Conservation (phyloP, 2,329 filamentous ascomycete genomes). For the Colletotrichum sp. region DNA sequence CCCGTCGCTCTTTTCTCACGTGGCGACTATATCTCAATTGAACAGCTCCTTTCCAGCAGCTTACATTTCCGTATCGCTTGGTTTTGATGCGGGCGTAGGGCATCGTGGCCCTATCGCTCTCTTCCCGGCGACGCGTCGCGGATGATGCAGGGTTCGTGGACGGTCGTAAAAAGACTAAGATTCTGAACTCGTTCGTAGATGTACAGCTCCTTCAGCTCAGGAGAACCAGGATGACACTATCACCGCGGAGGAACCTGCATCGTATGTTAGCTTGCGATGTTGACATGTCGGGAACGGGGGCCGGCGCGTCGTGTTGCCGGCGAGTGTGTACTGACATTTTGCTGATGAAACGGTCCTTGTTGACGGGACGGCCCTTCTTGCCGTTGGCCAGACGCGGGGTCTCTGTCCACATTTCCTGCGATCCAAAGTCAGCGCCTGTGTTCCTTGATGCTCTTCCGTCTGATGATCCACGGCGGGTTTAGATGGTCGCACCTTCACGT, state of each 20-base stretch:
- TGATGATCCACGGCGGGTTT: neutral
- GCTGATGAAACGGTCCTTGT: conserved; percentile 98
- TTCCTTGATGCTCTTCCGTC: neutral
- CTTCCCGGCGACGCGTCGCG: neutral
- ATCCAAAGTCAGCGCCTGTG: neutral
- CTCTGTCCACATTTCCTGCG: conserved; percentile 96
- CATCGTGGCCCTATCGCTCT: neutral
- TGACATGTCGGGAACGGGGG: neutral
- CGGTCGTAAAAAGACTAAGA: neutral
- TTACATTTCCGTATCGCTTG: neutral
- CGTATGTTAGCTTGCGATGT: neutral
- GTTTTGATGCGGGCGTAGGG: neutral
- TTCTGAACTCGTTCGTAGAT: neutral
- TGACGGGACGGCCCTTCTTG: conserved; percentile 88
- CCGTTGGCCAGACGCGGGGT: conserved; percentile 82
- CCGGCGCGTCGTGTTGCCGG: conserved; percentile 1
- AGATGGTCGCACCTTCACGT: conserved; percentile 58
- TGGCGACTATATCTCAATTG: neutral
- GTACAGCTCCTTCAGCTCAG: conserved; percentile 61
- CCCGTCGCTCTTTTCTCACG: neutral
- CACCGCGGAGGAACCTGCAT: conserved; percentile 80
- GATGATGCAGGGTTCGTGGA: neutral
- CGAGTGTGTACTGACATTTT: conserved; percentile 75
- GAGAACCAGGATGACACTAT: conserved; percentile 86
- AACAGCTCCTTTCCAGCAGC: neutral